These are phyloP conservation scores for Ogataea thermomethanolica DNA, from an alignment of 805 yeast genomes.

Conservation along the genomic window DNA sequence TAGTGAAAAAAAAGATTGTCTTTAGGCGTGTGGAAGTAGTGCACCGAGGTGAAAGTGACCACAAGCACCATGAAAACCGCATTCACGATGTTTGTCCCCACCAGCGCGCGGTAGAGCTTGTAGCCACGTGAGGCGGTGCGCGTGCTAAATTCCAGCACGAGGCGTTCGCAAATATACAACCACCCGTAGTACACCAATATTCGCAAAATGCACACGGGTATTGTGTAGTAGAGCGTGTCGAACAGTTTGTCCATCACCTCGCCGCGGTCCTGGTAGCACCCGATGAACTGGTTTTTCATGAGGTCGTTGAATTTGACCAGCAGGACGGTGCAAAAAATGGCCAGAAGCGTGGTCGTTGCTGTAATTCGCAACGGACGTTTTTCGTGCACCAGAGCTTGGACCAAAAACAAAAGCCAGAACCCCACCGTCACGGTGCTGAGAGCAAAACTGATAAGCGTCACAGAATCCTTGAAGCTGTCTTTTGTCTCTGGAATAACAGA, in stretches of 20 bases:
- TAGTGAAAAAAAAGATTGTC: slow-evolving; percentile 17
- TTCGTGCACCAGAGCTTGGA: slow-evolving; percentile 52
- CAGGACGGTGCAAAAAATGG: slow-evolving; percentile 51
- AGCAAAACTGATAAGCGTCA: slow-evolving; percentile 46
- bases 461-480: slow-evolving; percentile 38
- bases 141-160: slow-evolving; percentile 12
- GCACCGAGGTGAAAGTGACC: slow-evolving; percentile 8
- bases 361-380: slow-evolving; percentile 57
- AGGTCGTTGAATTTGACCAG: slow-evolving; percentile 44
- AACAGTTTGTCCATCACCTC: slow-evolving; percentile 39
- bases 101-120: slow-evolving; percentile 5
- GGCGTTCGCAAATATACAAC: slow-evolving; percentile 19
- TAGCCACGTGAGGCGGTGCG: slow-evolving; percentile 5
- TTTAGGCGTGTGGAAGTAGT: slow-evolving; percentile 2
- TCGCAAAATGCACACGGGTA: slow-evolving; percentile 40
- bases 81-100: slow-evolving; percentile 6
- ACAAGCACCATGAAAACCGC: slow-evolving; percentile 7
- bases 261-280: slow-evolving; percentile 51
- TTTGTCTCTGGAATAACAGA: slow-evolving; percentile 31
- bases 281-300: slow-evolving; percentile 47
- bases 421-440: slow-evolving; percentile 53
- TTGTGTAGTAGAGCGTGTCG: slow-evolving; percentile 35
- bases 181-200: slow-evolving; percentile 51
- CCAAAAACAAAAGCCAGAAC: slow-evolving; percentile 66
- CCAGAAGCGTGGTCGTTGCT: slow-evolving; percentile 53